Base-by-base conservation (phyloP, 2,329 filamentous ascomycete species). In the Coniochaeta prunicola region DNA sequence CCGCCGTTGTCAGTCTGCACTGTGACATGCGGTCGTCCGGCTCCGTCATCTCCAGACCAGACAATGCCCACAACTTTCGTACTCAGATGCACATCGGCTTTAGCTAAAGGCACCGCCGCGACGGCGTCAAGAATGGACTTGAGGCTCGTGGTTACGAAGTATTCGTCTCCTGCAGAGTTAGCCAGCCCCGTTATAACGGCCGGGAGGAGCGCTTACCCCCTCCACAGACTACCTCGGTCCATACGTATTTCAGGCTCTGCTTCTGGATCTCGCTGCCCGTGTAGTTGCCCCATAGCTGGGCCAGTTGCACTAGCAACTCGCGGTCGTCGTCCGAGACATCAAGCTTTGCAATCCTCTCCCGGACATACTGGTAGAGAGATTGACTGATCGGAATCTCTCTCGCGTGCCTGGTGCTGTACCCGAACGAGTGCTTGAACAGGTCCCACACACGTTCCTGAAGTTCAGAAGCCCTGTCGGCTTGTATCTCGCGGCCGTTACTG, bases 241-340 rank as follows among this genome's bases (percentile, higher is more conserved):
- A 84, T 77, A 57, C 79, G 81, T 65, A 84, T 80, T 64, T 84
- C 80, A 85, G 68, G 65, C 79, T 83, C 66, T 85, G 82, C 26
- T 63, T 73, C 34, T 54, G 36, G 33, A 53, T 42, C 13, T 48
- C 42, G 15, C 57, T 56, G 3, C 81, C 82, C 26, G 83, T 77
- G 65, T 81, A 83, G 0, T 76, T 76, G 12, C 81, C 80, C 79
- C 82, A 83, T 7, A 55, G 19, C 2, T 58, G 31, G n/a, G 33
- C 28, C 7, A 55, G 26, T 15, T 45, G 53, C 19, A 54, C 40
- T 12, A 58, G 45, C 36, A 60, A 36, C 26, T 55, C 36, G 2
- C 75, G 69, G 7, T 68, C 70, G 1, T 66, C 65, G 1, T 65
- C 68, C 6, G 70, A 66, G 62, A 77, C 64, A 19, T 73, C 69